A percentile compares a stretch with the other conserved stretches of the same genome.
These are phyloP conservation scores for Musa troglodytarum DNA, from an alignment of 176 grass and related monocot genomes.

Conservation along the genomic window DNA sequence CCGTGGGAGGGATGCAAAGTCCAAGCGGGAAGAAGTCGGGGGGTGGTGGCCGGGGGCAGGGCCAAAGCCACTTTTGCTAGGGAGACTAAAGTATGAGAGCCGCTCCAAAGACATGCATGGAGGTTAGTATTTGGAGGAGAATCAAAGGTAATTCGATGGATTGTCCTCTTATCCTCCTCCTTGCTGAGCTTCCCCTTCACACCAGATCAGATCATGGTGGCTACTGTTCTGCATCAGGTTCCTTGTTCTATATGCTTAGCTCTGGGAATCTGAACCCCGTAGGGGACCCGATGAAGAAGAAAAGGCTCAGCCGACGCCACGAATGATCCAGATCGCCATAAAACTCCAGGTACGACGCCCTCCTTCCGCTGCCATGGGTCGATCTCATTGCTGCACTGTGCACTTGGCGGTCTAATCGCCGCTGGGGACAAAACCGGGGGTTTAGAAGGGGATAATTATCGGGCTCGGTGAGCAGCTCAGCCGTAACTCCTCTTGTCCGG, in stretches of 20 bases:
- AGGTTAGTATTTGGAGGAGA: conserved; percentile 61
- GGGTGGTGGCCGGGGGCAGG: conserved; percentile 40
- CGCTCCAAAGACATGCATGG: conserved; percentile 47
- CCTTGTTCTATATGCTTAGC: conserved; percentile 1
- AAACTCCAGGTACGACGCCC: too few relatives aligned
- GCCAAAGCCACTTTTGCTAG: conserved; percentile 61
- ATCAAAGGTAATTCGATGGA: conserved; percentile 58
- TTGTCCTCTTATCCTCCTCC: conserved; percentile 53
- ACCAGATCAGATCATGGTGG: conserved; percentile 16
- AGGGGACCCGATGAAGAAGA: background rate
- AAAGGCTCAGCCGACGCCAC: background rate
- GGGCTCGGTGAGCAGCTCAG: conserved; percentile 23
- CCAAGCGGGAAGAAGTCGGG: conserved; percentile 38
- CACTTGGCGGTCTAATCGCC: background rate
- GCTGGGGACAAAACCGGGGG: conserved; percentile 26
- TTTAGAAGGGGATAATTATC: conserved; percentile 34
- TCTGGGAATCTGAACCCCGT: conserved; percentile 2
- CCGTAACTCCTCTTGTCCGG: too few relatives aligned
- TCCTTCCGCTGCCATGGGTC: too few relatives aligned
- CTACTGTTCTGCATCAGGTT: conserved; percentile 4
- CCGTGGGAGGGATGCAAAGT: conserved; percentile 52
- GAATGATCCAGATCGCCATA: background rate
- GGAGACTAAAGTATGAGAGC: conserved; percentile 49
- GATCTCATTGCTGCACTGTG: background rate
- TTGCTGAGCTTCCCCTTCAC: conserved; percentile 14